These are phyloP conservation scores for Pulveroboletus frians DNA, from an alignment of 768 basidiomycete species.

Conservation along the genomic window DNA sequence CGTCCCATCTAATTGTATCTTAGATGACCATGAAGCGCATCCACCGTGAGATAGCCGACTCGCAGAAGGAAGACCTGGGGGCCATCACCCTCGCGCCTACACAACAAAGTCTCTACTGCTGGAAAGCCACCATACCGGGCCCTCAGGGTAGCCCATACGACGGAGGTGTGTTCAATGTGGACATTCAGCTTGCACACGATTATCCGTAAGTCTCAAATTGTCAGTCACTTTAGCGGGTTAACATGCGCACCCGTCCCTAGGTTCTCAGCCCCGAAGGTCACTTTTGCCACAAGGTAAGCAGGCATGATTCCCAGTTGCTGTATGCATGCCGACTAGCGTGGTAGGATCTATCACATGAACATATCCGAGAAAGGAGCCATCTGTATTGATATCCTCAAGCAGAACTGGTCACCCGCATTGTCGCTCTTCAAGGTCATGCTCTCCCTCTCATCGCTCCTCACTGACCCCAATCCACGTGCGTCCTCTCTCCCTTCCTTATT, in stretches of 20 bases:
- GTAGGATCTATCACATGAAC: slow-evolving; percentile 87
- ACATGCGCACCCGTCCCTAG: slow-evolving; percentile 32
- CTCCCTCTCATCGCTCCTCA: slow-evolving; percentile 86
- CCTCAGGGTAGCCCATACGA: slow-evolving; percentile 82
- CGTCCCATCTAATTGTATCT: slow-evolving; percentile 4
- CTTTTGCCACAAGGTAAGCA: slow-evolving; percentile 65
- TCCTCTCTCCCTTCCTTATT: slow-evolving; percentile 7
- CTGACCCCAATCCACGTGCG: slow-evolving; percentile 91
- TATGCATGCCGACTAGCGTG: not conserved
- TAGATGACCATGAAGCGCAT: slow-evolving; percentile 77
- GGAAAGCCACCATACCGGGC: slow-evolving; percentile 76
- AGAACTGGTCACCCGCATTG: slow-evolving; percentile 91
- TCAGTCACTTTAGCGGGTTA: not conserved
- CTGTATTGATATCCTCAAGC: slow-evolving; percentile 89
- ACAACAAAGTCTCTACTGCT: slow-evolving; percentile 60
- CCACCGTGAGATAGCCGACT: slow-evolving; percentile 73
- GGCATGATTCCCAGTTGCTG: not conserved
- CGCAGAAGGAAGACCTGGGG: slow-evolving; percentile 80
- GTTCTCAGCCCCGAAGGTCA: slow-evolving; percentile 75
- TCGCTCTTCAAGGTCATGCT: slow-evolving; percentile 94
- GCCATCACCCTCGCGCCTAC: slow-evolving; percentile 62
- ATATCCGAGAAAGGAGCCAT: slow-evolving; percentile 74
- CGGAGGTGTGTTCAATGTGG: slow-evolving; percentile 67
- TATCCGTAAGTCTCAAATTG: slow-evolving; percentile 55
- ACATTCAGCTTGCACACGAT: slow-evolving; percentile 61